Base-by-base conservation (phyloP, 2,329 filamentous ascomycete species). In the Aspergillus latus region DNA sequence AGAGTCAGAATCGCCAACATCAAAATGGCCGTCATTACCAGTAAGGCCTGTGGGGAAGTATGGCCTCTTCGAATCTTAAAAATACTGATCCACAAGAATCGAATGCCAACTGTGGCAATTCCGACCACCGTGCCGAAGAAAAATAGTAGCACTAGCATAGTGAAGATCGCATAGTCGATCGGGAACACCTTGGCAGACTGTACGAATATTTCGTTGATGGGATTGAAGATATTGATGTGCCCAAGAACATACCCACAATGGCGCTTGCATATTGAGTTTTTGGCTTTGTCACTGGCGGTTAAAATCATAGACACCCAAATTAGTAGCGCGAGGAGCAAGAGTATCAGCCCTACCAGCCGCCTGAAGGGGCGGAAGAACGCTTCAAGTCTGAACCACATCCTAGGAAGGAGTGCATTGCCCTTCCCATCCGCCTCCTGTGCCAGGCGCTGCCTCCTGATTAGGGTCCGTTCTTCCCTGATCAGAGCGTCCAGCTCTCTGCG, bases 241-340 rank as follows among this genome's bases (percentile, higher is more conserved):
- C 87, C 91, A 4, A 99, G 82, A 49, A 97, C 89, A 75, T 97
- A 99, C 60, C 94, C 94, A 71, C 94, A 99, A 65, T 85, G 87
- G 57, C 86, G 80, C 72, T 94, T 93, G 83, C 94, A 99, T 60
- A 95, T 79, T 3, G 92, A 97, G 78, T 97, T 97, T 73, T 89
- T 92, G 36, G 92, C 90, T 78, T 97, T 97, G 82, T 99, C 94
- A 68, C 97, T 92, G 63, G 87, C 89, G 0, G 93, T 97, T 70
- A 97, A 89, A 64, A 97, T 83, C 91, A 99, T 97, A 10, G 90
- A 96, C 7, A 88, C 83, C 83, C 91, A 96, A 63, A 95, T 82
- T 42, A 96, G 64, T 11, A 96, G 74, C 0, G 90, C 82, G 21
- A 96, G 71, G 1, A 91, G 63, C 32, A 97, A 81, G 2, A 97